Evolutionary conservation across 768 basidiomycete genomes (phyloP), one percentile per base, ranked within the genome.

Genomic region (Naematelia encephala): DNA sequence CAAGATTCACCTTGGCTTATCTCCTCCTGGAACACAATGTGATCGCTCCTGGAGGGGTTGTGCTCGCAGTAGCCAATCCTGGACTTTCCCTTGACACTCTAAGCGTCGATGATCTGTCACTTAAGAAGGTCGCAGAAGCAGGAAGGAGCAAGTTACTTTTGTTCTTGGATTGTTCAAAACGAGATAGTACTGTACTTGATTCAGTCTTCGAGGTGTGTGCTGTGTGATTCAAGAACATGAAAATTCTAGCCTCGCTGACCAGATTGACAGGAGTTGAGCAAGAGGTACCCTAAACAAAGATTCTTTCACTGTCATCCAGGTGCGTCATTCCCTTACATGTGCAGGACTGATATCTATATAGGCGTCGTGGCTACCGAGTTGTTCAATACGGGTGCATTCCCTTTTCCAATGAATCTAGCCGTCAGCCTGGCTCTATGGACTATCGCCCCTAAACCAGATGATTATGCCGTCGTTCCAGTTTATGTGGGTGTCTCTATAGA

Each of bases 401-500:
- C 61, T 14, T 57, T 66, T 44, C 64, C 64, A 2, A 25, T 66
- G 28, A 60, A 34, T 23, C 45, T 23, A 22, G 25, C 51, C 26
- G 34, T 60, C 25, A 34, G 49, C 10, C 16, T 66, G 8, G 63
- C 39, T 4, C 23, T 55, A 12, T 12, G 22, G 14, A 3, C 43
- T 4, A 21, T 53, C 27, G 34, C 42, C n/a, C 22, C 4, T 1
- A 61, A 52, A 19, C 54, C 63, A 8, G 60, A 54, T 22, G 44
- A 43, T 27, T 55, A 28, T 30, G 60, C 60, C 22, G n/a, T 42
- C 25, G 43, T 52, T 8, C 60, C 60, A 10, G 30, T 61, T 16
- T 59, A 59, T 39, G 63, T 65, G 54, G 49, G 63, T 64, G 4
- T n/a, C n/a, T n/a, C n/a, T n/a, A n/a, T n/a, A n/a, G n/a, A n/a